These are phyloP conservation scores for Priceomyces fermenticarens DNA, from an alignment of 805 yeast species.

Conservation along the genomic window DNA sequence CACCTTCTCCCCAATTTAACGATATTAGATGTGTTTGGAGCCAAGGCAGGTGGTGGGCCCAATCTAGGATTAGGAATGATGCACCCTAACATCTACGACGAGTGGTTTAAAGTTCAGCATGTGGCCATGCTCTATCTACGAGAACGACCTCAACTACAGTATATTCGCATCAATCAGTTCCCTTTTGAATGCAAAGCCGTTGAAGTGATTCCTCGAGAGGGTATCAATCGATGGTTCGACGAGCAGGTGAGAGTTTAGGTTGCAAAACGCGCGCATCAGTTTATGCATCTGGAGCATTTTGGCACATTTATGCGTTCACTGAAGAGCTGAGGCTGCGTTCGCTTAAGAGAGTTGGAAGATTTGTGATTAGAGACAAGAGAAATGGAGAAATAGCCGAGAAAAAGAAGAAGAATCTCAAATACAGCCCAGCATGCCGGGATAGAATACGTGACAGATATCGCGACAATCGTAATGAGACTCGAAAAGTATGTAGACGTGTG, in stretches of 20 bases:
- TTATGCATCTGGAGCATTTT: not conserved
- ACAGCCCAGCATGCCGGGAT: not conserved
- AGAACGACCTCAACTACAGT: conserved; percentile 26
- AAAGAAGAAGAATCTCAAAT: too few species aligned
- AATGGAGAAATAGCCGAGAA: too few species aligned
- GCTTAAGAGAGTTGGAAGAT: too few species aligned
- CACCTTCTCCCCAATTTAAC: conserved; percentile 19
- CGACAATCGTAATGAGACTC: too few species aligned
- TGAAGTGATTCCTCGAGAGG: conserved; percentile 41
- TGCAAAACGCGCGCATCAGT: too few species aligned
- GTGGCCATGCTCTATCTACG: conserved; percentile 42
- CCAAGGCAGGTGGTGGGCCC: conserved; percentile 52
- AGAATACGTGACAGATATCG: not conserved
- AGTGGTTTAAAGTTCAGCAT: conserved; percentile 56
- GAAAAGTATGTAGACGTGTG: too few species aligned
- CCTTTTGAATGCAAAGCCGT: conserved; percentile 38
- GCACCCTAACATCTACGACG: conserved; percentile 54
- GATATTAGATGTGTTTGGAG: conserved; percentile 46
- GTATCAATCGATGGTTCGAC: conserved; percentile 48
- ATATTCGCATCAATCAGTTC: conserved; percentile 48
- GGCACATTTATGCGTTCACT: too few species aligned
- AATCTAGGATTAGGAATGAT: conserved; percentile 52
- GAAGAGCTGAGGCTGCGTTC: too few species aligned
- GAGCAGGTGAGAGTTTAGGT: conserved; percentile 24
- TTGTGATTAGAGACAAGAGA: too few species aligned